A percentile compares a stretch with the other conserved stretches of the same genome.
Conservation (phyloP, 805 yeast species). For the Candida caryicola region DNA sequence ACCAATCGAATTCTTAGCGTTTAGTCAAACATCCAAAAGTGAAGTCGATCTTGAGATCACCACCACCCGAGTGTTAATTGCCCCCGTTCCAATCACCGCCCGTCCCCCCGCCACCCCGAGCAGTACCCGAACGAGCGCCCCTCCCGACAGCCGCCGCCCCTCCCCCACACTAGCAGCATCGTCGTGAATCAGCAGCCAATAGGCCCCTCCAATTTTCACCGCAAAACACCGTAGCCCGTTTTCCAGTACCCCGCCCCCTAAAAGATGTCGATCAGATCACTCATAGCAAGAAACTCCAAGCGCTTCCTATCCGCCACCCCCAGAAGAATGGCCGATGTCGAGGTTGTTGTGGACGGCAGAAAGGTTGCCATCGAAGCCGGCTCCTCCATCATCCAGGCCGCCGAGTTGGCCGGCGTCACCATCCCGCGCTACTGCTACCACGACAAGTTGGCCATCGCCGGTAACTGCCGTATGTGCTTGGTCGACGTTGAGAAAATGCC, state of each 20-base stretch:
- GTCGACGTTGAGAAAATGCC: conserved; percentile 90
- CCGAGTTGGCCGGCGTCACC: conserved; percentile 84
- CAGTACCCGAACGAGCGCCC: too few relatives aligned
- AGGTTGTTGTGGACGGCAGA: conserved; percentile 63
- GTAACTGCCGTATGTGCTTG: conserved; percentile 90
- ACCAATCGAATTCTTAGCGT: neutral
- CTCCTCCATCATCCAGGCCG: conserved; percentile 85
- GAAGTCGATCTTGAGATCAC: neutral
- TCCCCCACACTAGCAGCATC: too few relatives aligned
- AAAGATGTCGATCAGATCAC: conserved; percentile 8
- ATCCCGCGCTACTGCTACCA: conserved; percentile 91
- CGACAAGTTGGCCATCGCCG: conserved; percentile 86
- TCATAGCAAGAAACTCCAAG: conserved; percentile 13
- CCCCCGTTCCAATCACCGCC: too few relatives aligned
- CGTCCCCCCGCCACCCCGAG: too few relatives aligned
- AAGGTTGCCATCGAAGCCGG: conserved; percentile 81
- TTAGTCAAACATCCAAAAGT: neutral
- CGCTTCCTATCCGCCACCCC: conserved; percentile 34
- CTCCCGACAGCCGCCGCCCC: too few relatives aligned
- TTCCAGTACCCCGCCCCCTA: too few relatives aligned
- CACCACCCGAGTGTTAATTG: neutral
- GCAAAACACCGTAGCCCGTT: too few relatives aligned
- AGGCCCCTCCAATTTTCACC: neutral
- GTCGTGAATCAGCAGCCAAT: neutral
- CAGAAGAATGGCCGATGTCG: conserved; percentile 50